Base-by-base conservation (phyloP, 2,329 filamentous ascomycete species). In the Albifimbria verrucaria region DNA sequence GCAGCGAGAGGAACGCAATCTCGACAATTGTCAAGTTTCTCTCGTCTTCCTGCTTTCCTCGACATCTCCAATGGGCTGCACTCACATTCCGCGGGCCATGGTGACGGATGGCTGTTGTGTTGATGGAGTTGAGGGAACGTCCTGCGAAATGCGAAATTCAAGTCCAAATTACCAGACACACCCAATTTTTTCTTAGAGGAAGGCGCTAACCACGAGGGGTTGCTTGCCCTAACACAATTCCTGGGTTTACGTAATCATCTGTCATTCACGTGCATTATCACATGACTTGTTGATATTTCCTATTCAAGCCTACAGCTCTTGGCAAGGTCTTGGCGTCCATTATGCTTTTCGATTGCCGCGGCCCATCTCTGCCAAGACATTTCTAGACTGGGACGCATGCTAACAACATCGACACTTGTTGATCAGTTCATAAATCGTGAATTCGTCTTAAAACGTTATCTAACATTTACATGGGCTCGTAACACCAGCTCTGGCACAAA, bases 51-150 rank as follows among this genome's bases (percentile, higher is more conserved):
- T n/a, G n/a, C n/a, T n/a, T n/a, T n/a, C n/a, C n/a, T n/a, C n/a
- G n/a, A n/a, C 28, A n/a, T 36, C 28, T 23, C 15, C 18, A 20
- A 21, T 21, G 42, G 24, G 7, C 49, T 52, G 39, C 6, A 80
- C 77, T 78, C 70, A 80, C 77, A 80, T 83, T 82, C 83, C 83
- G 74, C 83, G 80, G 73, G 79, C 82, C 83, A 87, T 87, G 68
- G 73, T 86, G 69, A 69, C 72, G 69, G 65, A 63, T 69, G 68
- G 66, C 65, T 72, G 63, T 59, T 61, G 62, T 68, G 69, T 69
- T 66, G 68, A 56, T 61, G 61, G 66, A 68, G 71, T 63, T 70
- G 69, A 66, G 62, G 65, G 48, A 63, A 55, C 53, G 59, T 57
- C 57, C 57, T 52, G 57, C 52, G 55, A 53, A 52, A 55, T 60